Conservation (phyloP, 129 eudicot species). For the Flaveria ramosissima region DNA sequence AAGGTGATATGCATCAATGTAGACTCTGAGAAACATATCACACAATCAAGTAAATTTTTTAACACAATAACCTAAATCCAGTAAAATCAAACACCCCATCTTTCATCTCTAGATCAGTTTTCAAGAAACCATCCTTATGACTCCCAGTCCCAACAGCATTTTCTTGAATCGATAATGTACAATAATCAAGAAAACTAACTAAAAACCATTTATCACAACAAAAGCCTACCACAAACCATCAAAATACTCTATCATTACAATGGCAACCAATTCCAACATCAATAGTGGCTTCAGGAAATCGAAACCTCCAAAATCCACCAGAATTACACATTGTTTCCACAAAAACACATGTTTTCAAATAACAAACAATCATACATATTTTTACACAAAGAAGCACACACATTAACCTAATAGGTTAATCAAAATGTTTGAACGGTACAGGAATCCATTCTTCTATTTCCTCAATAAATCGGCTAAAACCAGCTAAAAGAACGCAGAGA, state of each 20-base stretch:
- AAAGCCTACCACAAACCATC: not conserved
- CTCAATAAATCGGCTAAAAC: slow-evolving; percentile 26
- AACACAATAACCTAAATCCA: no score
- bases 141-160: not conserved
- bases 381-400: not conserved
- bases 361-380: not conserved
- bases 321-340: not conserved
- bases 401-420: slow-evolving; percentile 10
- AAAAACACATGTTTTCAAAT: not conserved
- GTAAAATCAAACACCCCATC: not conserved
- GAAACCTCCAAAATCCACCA: not conserved
- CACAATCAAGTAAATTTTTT: not conserved
- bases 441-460: slow-evolving; percentile 8
- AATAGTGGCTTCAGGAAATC: slow-evolving; percentile 1
- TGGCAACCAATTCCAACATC: slow-evolving; percentile 2
- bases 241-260: not conserved
- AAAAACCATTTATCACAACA: not conserved
- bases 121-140: not conserved
- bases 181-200: not conserved
- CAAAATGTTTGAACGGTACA: not conserved
- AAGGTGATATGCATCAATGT: not conserved
- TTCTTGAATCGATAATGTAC: not conserved
- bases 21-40: slow-evolving; percentile 21
- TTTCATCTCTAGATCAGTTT: slow-evolving; percentile 1
- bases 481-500: not conserved